phyloP scores from a whole-genome alignment of 768 basidiomycete species.

The Inosperma sp. region DNA sequence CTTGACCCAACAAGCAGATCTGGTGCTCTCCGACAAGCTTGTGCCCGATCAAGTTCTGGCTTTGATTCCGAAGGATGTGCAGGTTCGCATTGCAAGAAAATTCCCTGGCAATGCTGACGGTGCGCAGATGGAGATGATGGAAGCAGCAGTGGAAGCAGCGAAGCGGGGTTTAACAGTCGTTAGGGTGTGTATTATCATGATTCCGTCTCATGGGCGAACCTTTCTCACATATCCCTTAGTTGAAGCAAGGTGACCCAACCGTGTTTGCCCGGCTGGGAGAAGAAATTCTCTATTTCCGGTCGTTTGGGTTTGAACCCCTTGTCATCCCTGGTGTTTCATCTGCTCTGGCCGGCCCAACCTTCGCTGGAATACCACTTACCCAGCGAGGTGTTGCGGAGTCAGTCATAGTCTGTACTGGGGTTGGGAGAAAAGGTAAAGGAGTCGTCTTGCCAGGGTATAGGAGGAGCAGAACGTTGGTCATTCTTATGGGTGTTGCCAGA shows the following conservation, averaged over 20 bases:
- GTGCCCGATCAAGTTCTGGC: conserved; percentile 85
- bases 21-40: conserved; percentile 94
- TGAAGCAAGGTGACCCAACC: conserved; percentile 97
- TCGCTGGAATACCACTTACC: conserved; percentile 90
- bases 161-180: conserved; percentile 79
- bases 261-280: conserved; percentile 94
- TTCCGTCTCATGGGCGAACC: not conserved
- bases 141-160: conserved; percentile 81
- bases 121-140: conserved; percentile 94
- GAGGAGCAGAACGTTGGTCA: conserved; percentile 70
- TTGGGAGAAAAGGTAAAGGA: conserved; percentile 78
- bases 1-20: conserved; percentile 73
- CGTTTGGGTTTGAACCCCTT: conserved; percentile 76
- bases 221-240: conserved; percentile 33
- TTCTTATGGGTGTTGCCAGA: conserved; percentile 95
- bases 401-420: conserved; percentile 89
- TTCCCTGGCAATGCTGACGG: conserved; percentile 97
- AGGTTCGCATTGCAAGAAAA: conserved; percentile 89
- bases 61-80: conserved; percentile 67
- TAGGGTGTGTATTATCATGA: conserved; percentile 48
- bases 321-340: conserved; percentile 89
- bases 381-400: conserved; percentile 92
- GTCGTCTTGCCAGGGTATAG: conserved; percentile 88
- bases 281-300: conserved; percentile 89
- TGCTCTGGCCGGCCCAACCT: conserved; percentile 83